Conservation (phyloP, 2,329 filamentous ascomycete species). For the Alternaria panax region DNA sequence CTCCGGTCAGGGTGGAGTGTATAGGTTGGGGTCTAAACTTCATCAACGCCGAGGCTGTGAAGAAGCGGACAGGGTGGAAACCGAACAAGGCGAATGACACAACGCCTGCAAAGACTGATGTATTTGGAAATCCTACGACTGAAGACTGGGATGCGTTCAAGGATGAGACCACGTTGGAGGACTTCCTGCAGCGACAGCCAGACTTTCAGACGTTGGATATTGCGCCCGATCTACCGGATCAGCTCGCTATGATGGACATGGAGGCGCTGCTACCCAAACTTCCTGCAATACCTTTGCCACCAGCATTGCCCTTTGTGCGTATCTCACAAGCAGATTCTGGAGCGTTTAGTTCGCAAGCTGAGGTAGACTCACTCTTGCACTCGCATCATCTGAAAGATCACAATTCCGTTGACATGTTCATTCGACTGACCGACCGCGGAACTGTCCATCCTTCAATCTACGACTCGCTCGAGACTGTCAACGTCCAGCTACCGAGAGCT, state of each 20-base stretch:
- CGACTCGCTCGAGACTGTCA: conserved; percentile 82
- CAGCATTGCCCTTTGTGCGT: conserved; percentile 44
- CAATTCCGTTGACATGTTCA: conserved; percentile 79
- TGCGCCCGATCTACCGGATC: conserved; percentile 49
- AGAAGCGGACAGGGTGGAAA: conserved; percentile 49
- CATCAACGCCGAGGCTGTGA: conserved; percentile 57
- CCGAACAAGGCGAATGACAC: conserved; percentile 21
- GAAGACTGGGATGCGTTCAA: conserved; percentile 47
- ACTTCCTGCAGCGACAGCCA: conserved; percentile 50
- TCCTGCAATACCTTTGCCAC: conserved; percentile 47
- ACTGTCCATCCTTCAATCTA: conserved; percentile 81
- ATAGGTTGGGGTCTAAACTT: conserved; percentile 65
- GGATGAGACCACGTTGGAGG: conserved; percentile 47
- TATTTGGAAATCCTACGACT: conserved; percentile 32
- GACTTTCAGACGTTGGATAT: conserved; percentile 45
- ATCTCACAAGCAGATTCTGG: conserved; percentile 43
- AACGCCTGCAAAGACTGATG: conserved; percentile 21
- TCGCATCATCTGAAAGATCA: conserved; percentile 66
- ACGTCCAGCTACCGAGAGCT: conserved; percentile 61
- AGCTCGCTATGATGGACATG: conserved; percentile 52
- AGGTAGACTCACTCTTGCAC: conserved; percentile 51
- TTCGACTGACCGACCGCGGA: conserved; percentile 75
- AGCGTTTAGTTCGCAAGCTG: conserved; percentile 49
- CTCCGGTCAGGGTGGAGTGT: conserved; percentile 49
- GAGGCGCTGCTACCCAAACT: conserved; percentile 49